Percentiles rank a stretch among this genome's conserved stretches.
Evolutionary conservation across 1,139 yeast genomes (phyloP).

Genomic region (Pichia sp.): DNA sequence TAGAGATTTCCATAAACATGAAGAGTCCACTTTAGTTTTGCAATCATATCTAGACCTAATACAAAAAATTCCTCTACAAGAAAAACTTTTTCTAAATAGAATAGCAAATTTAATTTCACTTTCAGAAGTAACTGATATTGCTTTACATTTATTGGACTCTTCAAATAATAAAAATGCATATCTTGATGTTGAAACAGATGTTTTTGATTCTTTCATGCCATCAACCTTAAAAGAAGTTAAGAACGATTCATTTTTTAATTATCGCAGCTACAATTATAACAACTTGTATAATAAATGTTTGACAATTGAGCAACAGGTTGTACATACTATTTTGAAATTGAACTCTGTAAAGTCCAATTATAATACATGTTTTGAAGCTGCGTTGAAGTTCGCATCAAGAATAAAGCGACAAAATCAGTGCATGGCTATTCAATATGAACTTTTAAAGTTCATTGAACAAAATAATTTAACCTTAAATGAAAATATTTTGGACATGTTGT

Average conservation of each 20-base stretch:
- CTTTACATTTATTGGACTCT: not conserved
- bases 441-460: conserved; percentile 4
- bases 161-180: not conserved
- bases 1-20: not conserved
- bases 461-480: not conserved
- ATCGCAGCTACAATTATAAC: conserved; percentile 2
- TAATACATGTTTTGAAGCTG: not conserved
- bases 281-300: not conserved
- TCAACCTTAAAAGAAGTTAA: not conserved
- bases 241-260: conserved; percentile 2
- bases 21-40: not conserved
- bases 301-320: conserved; percentile 3
- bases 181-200: not conserved
- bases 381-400: conserved; percentile 5
- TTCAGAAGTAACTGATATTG: not conserved
- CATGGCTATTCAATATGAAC: conserved; percentile 10
- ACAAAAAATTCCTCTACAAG: not conserved
- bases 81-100: not conserved
- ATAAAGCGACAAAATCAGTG: conserved; percentile 5
- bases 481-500: conserved; percentile 4
- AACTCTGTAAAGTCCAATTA: not conserved
- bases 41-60: not conserved
- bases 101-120: not conserved
- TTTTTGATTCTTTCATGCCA: conserved; percentile 11
- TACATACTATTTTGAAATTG: not conserved